Conservation (phyloP, 2,329 filamentous ascomycete species). For the Fusarium temperatum region DNA sequence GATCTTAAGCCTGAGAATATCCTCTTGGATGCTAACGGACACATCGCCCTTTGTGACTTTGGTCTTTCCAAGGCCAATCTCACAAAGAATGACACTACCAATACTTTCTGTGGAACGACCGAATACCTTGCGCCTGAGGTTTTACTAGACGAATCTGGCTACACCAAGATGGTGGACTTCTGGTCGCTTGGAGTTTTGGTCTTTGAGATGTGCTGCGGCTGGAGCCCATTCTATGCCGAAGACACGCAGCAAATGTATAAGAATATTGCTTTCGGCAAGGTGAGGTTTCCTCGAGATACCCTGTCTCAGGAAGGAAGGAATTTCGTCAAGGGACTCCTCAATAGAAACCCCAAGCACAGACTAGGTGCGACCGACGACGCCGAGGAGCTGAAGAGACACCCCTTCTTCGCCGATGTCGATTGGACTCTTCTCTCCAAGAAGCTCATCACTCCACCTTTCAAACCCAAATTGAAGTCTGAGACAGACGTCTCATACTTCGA, state of each 20-base stretch:
- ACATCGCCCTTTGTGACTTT: slow-evolving; percentile 98
- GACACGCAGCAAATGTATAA: slow-evolving; percentile 99
- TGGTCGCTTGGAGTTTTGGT: slow-evolving; percentile 98
- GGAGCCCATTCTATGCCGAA: slow-evolving; percentile 98
- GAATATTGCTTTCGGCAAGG: slow-evolving; percentile 99
- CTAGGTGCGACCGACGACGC: slow-evolving; percentile 92
- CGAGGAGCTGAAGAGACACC: slow-evolving; percentile 90
- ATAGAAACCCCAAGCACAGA: slow-evolving; percentile 95
- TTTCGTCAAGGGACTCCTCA: slow-evolving; percentile 96
- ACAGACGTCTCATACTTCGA: slow-evolving; percentile 98
- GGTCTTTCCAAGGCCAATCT: slow-evolving; percentile 97
- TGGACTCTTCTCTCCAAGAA: slow-evolving; percentile 91
- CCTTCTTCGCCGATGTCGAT: slow-evolving; percentile 94
- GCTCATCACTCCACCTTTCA: slow-evolving; percentile 94
- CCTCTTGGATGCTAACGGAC: slow-evolving; percentile 92
- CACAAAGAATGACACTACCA: slow-evolving; percentile 96
- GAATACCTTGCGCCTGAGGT: slow-evolving; percentile 98
- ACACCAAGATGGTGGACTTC: slow-evolving; percentile 99
- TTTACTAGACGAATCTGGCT: slow-evolving; percentile 92
- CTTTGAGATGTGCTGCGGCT: slow-evolving; percentile 99
- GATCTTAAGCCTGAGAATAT: slow-evolving; percentile 99
- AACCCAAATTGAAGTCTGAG: slow-evolving; percentile 95
- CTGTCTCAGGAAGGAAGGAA: slow-evolving; percentile 94
- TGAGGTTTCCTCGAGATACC: slow-evolving; percentile 93
- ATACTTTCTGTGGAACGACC: slow-evolving; percentile 98